Percentiles rank a stretch among this genome's conserved stretches.
Conservation (phyloP, 2,329 filamentous ascomycete genomes). For the Ophiostoma sp. region DNA sequence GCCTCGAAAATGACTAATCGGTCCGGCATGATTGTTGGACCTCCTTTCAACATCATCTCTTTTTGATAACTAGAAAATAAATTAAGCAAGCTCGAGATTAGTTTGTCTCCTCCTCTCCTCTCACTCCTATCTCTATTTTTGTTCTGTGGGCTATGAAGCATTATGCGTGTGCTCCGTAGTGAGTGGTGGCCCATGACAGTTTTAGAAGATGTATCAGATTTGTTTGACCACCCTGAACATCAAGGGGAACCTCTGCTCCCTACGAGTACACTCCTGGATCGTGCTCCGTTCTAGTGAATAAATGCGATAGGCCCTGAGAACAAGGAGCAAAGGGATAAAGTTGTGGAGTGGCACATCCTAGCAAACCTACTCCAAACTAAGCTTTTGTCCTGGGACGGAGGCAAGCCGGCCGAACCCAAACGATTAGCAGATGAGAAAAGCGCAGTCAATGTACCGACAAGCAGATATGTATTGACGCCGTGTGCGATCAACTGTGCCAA, state of each 20-base stretch:
- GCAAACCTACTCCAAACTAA: not conserved
- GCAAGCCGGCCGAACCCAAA: not conserved
- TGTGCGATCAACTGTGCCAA: conserved; percentile 2
- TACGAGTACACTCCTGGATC: not conserved
- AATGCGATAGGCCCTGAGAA: not conserved
- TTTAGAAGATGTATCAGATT: conserved; percentile 28
- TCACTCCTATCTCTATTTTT: not conserved
- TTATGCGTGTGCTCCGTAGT: too few species aligned
- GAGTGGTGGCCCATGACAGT: not conserved
- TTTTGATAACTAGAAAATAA: too few species aligned
- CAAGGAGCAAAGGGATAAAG: not conserved
- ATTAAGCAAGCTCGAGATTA: too few species aligned
- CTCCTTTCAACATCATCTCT: too few species aligned
- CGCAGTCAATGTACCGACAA: not conserved
- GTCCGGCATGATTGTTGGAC: too few species aligned
- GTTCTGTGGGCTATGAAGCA: not conserved
- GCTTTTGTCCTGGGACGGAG: not conserved
- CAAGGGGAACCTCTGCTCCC: not conserved
- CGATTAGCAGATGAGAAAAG: not conserved
- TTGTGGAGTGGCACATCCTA: not conserved
- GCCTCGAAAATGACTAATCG: conserved; percentile 16
- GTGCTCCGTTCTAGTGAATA: not conserved
- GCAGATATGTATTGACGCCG: not conserved
- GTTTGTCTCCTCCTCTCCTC: too few species aligned
- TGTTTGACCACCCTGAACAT: conserved; percentile 28